These are phyloP conservation scores for Carpinus fangiana DNA, from an alignment of 306 rosid species.

Conservation along the genomic window DNA sequence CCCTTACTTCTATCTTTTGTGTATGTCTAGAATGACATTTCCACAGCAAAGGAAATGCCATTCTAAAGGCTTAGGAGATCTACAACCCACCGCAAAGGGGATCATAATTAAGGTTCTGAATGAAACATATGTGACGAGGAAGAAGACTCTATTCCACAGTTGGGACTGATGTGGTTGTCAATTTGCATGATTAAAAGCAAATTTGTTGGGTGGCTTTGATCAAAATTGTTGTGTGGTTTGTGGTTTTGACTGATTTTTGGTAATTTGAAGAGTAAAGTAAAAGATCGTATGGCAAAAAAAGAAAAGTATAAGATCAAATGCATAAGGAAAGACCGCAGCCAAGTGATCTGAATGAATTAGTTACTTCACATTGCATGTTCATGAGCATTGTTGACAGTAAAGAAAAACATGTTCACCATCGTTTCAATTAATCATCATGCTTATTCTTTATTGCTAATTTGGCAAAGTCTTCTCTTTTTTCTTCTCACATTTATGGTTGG, in stretches of 20 bases:
- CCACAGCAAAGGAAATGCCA: not conserved
- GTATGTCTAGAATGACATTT: not conserved
- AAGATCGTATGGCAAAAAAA: not conserved
- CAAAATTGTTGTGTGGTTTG: not conserved
- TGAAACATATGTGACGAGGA: not conserved
- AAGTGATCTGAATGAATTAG: not conserved
- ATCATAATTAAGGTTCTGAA: not conserved
- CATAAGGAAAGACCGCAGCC: not conserved
- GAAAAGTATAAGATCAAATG: not conserved
- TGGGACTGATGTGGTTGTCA: not conserved
- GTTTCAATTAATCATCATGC: not conserved
- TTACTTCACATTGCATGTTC: not conserved
- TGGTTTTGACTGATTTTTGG: not conserved
- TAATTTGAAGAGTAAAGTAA: not conserved
- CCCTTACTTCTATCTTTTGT: not conserved
- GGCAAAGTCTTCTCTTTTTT: not conserved
- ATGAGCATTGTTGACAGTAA: not conserved
- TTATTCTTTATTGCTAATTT: not conserved
- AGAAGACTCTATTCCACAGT: not conserved
- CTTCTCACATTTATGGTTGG: not conserved
- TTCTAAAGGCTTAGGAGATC: not conserved
- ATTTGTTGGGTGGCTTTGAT: not conserved
- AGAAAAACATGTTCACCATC: not conserved
- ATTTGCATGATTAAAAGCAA: not conserved
- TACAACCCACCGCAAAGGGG: not conserved